Percentiles rank a stretch among this genome's conserved stretches.
phyloP scores from a whole-genome alignment of 139 green algal genomes.

The Zygnema circumcarinatum region DNA sequence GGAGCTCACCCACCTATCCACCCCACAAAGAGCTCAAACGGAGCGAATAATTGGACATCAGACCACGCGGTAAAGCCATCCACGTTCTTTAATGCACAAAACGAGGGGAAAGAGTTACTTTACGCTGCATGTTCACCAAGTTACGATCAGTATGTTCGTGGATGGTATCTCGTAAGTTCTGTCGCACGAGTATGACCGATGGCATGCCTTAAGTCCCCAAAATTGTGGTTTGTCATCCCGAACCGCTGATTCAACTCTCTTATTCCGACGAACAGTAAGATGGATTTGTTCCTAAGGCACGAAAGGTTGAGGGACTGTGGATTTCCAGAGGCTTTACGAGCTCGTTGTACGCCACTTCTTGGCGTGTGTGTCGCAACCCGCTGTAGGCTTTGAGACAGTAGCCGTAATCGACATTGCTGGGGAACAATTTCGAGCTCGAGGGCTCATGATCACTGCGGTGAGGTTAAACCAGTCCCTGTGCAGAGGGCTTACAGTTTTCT shows the following conservation, averaged over 20 bases:
- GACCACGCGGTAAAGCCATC: conserved; percentile 66
- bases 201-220: no score
- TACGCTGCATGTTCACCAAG: no score
- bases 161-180: no score
- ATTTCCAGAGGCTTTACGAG: conserved; percentile 87
- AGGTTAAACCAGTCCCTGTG: not conserved
- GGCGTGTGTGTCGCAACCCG: conserved; percentile 86
- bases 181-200: no score
- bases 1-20: conserved; percentile 93
- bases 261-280: no score
- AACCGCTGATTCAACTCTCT: no score
- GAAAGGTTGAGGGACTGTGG: no score
- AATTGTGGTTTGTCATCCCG: no score
- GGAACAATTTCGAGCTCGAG: conserved; percentile 75
- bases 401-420: conserved; percentile 77
- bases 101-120: not conserved
- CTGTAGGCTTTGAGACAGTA: conserved; percentile 85
- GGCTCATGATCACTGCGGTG: conserved; percentile 84
- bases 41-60: conserved; percentile 56
- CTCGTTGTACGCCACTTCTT: conserved; percentile 95
- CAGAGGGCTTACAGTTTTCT: not conserved
- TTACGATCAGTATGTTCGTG: no score
- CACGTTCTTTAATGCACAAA: conserved; percentile 4
- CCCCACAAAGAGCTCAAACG: conserved; percentile 71
- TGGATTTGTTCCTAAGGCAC: no score